These are phyloP conservation scores for Athelia sp. DNA, from an alignment of 1,284 basidiomycete species.

Conservation along the genomic window DNA sequence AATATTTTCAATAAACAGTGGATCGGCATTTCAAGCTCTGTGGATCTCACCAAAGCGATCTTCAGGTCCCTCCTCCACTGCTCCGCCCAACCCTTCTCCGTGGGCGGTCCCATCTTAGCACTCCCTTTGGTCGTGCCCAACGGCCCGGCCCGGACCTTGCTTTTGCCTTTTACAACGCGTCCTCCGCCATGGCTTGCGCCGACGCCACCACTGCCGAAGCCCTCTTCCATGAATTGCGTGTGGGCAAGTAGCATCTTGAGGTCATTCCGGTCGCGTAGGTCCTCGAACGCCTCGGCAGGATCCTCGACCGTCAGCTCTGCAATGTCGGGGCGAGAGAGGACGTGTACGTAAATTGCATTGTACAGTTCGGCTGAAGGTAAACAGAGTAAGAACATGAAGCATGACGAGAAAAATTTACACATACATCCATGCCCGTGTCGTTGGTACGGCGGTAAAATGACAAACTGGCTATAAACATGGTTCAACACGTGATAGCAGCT, in stretches of 20 bases:
- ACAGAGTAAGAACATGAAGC: neutral
- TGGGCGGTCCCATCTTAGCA: conserved; percentile 72
- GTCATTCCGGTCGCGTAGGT: conserved; percentile 91
- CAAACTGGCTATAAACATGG: conserved; percentile 71
- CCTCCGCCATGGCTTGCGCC: conserved; percentile 37
- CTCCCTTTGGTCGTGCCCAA: conserved; percentile 25
- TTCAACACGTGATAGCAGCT: neutral
- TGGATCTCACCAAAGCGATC: conserved; percentile 72
- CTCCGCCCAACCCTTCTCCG: conserved; percentile 77
- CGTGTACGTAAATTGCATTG: conserved; percentile 78
- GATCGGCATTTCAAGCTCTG: conserved; percentile 4
- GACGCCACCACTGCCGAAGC: conserved; percentile 41
- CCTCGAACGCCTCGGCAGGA: conserved; percentile 94
- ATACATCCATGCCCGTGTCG: conserved; percentile 86
- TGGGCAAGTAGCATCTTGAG: conserved; percentile 73
- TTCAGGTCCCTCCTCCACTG: conserved; percentile 80
- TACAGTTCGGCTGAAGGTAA: conserved; percentile 74
- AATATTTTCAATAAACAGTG: conserved; percentile 7
- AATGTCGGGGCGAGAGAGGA: conserved; percentile 62
- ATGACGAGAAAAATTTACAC: conserved; percentile 21
- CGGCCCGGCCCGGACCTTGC: conserved; percentile 25
- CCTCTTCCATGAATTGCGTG: conserved; percentile 62
- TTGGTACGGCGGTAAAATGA: conserved; percentile 91
- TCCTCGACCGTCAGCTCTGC: conserved; percentile 96
- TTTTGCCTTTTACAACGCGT: conserved; percentile 25